Evolutionary conservation across 2,329 filamentous ascomycete species (phyloP).

Genomic region (Cryoendolithus antarcticus): DNA sequence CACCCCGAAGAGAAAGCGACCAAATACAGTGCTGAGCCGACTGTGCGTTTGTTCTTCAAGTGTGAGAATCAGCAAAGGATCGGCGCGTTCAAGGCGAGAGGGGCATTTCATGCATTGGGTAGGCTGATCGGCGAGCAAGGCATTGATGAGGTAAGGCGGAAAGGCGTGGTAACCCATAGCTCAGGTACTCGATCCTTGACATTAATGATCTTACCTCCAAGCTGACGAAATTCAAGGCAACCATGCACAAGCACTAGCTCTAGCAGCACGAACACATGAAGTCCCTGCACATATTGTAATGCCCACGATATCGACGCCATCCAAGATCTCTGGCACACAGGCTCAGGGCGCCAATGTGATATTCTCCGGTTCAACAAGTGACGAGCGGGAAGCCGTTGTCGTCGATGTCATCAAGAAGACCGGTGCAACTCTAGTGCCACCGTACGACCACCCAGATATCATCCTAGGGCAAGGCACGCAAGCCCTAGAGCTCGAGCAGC

Average conservation of each 20-base stretch:
- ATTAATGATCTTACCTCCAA: constrained; percentile 6
- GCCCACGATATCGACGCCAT: constrained; percentile 67
- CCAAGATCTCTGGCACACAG: constrained; percentile 70
- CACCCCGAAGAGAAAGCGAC: background rate
- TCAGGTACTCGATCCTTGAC: constrained; percentile 45
- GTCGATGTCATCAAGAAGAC: constrained; percentile 53
- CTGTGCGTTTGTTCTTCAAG: constrained; percentile 73
- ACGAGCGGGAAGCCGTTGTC: constrained; percentile 67
- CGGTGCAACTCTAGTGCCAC: constrained; percentile 66
- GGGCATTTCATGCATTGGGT: constrained; percentile 72
- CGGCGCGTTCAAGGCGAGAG: constrained; percentile 84
- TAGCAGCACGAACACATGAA: constrained; percentile 61
- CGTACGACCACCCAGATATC: constrained; percentile 82
- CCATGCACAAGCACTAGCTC: constrained; percentile 78
- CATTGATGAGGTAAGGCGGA: constrained; percentile 43
- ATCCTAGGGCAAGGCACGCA: constrained; percentile 80
- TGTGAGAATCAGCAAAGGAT: constrained; percentile 83
- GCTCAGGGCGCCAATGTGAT: constrained; percentile 63
- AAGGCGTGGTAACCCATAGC: constrained; percentile 76
- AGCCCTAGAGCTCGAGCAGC: constrained; percentile 64
- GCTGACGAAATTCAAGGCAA: constrained; percentile 49
- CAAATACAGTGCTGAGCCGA: constrained; percentile 43
- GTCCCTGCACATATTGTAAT: constrained; percentile 81
- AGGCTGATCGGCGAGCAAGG: constrained; percentile 49
- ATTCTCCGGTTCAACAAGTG: constrained; percentile 66